Base-by-base conservation (phyloP, 2,329 filamentous ascomycete species). In the Cryphonectria carpinicola region DNA sequence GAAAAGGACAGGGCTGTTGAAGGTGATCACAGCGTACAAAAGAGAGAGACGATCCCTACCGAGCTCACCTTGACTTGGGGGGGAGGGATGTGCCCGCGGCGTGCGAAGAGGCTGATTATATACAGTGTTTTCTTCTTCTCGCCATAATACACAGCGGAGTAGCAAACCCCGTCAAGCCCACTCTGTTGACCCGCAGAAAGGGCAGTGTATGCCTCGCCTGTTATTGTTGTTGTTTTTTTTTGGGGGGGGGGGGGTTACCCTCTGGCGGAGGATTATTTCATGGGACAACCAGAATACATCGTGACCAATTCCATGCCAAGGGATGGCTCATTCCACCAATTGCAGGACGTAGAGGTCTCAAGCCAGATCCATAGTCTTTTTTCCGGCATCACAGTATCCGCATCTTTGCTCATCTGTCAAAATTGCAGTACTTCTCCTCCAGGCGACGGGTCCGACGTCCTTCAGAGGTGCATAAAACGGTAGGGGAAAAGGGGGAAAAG, bases 241-340 rank as follows among this genome's bases (percentile, higher is more conserved):
- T n/a, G n/a, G n/a, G n/a, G n/a, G n/a, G n/a, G n/a, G 32, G 32
- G 32, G 32, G 3, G 3, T 19, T 61, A 3, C 22, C 17, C 13
- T 17, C 39, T 41, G n/a, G n/a, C 39, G 61, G 37, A 46, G 39
- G 61, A 28, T 46, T 41, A 17, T 46, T 41, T 19, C 37, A 35
- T 49, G 41, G 46, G 41, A 32, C 28, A 14, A 13, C 28, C 41
- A 19, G 25, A 22, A 35, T 14, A 41, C 17, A 32, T 64, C 7
- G 25, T 65, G 43, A 65, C 41, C 63, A 52, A 35, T 35, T 22
- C 11, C 14, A 22, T 8, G 41, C 25, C 28, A 32, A n/a, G 41
- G 63, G 8, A 17, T 8, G 17, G 35, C 58, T 39, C 35, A 61
- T 65, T 65, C 63, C 63, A 65, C 63, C 63, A 65, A 65, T 65